Evolutionary conservation across 1,139 yeast species (phyloP).

Genomic region (Lodderomyces margitis): DNA sequence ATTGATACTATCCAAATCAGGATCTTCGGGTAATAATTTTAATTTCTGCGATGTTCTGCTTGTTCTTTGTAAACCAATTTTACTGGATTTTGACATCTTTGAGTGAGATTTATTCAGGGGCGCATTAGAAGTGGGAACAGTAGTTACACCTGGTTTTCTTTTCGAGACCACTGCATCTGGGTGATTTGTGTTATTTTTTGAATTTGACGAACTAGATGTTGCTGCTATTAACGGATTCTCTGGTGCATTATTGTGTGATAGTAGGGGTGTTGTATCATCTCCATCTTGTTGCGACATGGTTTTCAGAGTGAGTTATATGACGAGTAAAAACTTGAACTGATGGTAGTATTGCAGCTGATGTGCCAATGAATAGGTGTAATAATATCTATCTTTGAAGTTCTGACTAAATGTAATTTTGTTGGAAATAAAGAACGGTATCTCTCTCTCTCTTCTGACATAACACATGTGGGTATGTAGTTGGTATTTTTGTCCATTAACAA

Average conservation of each 20-base stretch:
- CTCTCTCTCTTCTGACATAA: no score
- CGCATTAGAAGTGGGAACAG: background rate
- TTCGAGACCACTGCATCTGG: background rate
- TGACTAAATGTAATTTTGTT: no score
- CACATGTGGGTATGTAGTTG: background rate
- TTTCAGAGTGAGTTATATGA: background rate
- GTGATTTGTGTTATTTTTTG: background rate
- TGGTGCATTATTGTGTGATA: constrained; percentile 7
- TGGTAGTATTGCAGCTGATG: no score
- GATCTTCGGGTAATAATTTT: constrained; percentile 82
- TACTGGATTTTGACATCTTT: constrained; percentile 35
- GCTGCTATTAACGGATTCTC: constrained; percentile 6
- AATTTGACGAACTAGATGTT: constrained; percentile 1
- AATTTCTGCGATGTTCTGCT: constrained; percentile 86
- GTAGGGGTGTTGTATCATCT: constrained; percentile 4
- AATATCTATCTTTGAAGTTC: no score
- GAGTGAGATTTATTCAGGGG: constrained; percentile 19
- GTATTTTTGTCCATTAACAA: no score
- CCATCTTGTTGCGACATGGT: background rate
- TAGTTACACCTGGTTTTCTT: background rate
- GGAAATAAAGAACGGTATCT: no score
- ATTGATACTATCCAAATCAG: constrained; percentile 12
- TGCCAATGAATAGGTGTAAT: no score
- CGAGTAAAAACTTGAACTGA: no score
- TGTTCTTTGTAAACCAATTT: constrained; percentile 81